Conservation (phyloP, 257 asterid species). For the Solanum microdontum region DNA sequence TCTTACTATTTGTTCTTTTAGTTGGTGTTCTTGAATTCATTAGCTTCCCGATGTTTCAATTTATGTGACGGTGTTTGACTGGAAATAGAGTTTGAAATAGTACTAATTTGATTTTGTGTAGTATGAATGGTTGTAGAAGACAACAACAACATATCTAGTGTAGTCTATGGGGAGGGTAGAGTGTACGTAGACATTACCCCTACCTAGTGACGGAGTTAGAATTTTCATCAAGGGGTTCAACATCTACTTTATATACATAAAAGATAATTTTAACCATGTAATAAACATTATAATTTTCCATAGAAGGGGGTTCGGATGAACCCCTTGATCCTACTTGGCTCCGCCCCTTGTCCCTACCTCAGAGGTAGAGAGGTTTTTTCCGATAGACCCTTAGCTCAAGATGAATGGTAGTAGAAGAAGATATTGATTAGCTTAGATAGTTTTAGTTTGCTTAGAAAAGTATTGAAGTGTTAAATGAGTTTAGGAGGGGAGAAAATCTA, state of each 20-base stretch:
- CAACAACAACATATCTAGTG: not conserved
- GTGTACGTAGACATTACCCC: rapidly evolving
- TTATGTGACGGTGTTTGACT: no score
- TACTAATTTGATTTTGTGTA: no score
- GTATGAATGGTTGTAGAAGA: not conserved
- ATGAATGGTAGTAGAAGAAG: not conserved
- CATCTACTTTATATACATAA: not conserved
- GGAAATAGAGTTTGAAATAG: no score
- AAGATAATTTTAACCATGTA: not conserved
- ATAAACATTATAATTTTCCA: not conserved
- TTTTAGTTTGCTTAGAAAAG: not conserved
- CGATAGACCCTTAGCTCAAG: rapidly evolving
- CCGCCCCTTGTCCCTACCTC: not conserved
- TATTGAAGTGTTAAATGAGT: not conserved
- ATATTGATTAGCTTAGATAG: not conserved
- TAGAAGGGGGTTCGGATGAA: not conserved
- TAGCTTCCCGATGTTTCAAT: no score
- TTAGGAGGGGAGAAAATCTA: not conserved
- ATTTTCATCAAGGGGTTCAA: not conserved
- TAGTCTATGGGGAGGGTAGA: not conserved
- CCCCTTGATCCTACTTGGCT: not conserved
- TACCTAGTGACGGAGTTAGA: not conserved
- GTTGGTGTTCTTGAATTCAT: not conserved
- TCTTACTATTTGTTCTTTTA: not conserved
- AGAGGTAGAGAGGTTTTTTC: not conserved